These are phyloP conservation scores for Xylariaceae sp. DNA, from an alignment of 2,329 filamentous ascomycete genomes.

Conservation along the genomic window DNA sequence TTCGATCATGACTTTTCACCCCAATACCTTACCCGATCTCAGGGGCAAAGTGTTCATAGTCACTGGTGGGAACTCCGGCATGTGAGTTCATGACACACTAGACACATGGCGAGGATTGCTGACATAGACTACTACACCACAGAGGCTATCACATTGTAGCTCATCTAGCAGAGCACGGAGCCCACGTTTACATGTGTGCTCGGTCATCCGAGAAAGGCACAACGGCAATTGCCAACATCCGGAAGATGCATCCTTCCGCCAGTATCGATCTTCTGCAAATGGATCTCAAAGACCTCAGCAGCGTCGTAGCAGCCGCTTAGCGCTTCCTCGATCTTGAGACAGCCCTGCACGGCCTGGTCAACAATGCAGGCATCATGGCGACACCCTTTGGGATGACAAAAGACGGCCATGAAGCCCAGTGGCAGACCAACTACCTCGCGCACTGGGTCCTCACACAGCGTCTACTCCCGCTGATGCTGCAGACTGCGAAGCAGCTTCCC, in stretches of 20 bases:
- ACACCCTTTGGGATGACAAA: slow-evolving; percentile 28
- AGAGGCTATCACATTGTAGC: slow-evolving; percentile 33
- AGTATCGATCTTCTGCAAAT: slow-evolving; percentile 31
- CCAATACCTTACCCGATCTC: slow-evolving; percentile 38
- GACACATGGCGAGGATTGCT: too few relatives aligned
- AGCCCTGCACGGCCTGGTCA: slow-evolving; percentile 29
- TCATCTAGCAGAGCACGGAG: slow-evolving; percentile 32
- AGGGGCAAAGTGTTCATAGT: slow-evolving; percentile 38
- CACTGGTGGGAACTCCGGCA: slow-evolving; percentile 41
- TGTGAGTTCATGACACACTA: slow-evolving; percentile 35
- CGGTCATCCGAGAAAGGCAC: slow-evolving; percentile 31
- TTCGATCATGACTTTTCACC: slow-evolving; percentile 33
- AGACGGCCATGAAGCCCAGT: slow-evolving; percentile 35
- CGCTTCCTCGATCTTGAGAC: slow-evolving; percentile 24
- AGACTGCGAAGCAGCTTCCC: slow-evolving; percentile 22
- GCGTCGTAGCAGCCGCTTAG: slow-evolving; percentile 31
- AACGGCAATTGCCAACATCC: slow-evolving; percentile 29
- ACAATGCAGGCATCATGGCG: slow-evolving; percentile 29
- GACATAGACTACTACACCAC: slow-evolving; percentile 11
- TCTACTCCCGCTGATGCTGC: slow-evolving; percentile 32
- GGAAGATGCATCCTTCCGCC: slow-evolving; percentile 25
- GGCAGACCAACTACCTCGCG: slow-evolving; percentile 38
- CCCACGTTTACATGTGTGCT: slow-evolving; percentile 36
- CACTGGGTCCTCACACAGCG: slow-evolving; percentile 37
- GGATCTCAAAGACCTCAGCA: slow-evolving; percentile 31